Conservation (phyloP, 352 stramenopile species). For the Globisporangium canariense region DNA sequence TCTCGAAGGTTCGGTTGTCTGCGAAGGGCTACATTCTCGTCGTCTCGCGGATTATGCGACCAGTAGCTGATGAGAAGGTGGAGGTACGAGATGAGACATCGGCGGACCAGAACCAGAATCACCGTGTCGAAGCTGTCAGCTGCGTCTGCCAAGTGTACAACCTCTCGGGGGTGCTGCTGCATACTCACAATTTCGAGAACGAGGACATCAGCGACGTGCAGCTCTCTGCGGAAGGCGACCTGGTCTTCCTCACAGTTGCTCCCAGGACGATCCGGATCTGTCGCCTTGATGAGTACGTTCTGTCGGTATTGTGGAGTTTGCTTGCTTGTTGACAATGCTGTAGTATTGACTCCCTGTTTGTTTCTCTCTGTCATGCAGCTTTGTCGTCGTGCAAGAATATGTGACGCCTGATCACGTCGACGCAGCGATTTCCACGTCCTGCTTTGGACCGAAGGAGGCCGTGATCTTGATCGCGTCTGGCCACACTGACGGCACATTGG, state of each 20-base stretch:
- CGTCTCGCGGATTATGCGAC: slow-evolving; percentile 25
- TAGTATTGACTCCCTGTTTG: slow-evolving; percentile 1
- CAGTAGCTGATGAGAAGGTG: neutral
- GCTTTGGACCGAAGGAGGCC: slow-evolving; percentile 72
- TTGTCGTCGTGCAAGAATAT: slow-evolving; percentile 78
- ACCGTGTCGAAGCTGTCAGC: slow-evolving; percentile 4
- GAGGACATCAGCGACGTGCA: slow-evolving; percentile 49
- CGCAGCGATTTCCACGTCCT: slow-evolving; percentile 51
- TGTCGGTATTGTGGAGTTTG: neutral
- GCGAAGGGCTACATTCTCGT: slow-evolving; percentile 63
- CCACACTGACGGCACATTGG: slow-evolving; percentile 67
- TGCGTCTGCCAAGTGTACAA: slow-evolving; percentile 65
- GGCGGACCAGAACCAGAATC: neutral
- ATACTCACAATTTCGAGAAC: slow-evolving; percentile 37
- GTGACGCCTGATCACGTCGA: slow-evolving; percentile 21
- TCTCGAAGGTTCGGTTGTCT: slow-evolving; percentile 49
- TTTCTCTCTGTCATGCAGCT: slow-evolving; percentile 31
- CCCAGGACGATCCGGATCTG: slow-evolving; percentile 54
- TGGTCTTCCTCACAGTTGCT: slow-evolving; percentile 65
- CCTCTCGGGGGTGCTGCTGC: slow-evolving; percentile 56
- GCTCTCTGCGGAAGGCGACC: slow-evolving; percentile 64
- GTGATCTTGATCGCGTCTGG: slow-evolving; percentile 71
- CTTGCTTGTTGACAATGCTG: neutral
- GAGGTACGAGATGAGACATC: neutral
- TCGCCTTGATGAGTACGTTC: slow-evolving; percentile 76